Evolutionary conservation across 129 eudicot genomes (phyloP).

Genomic region (Flaveria bidentis): DNA sequence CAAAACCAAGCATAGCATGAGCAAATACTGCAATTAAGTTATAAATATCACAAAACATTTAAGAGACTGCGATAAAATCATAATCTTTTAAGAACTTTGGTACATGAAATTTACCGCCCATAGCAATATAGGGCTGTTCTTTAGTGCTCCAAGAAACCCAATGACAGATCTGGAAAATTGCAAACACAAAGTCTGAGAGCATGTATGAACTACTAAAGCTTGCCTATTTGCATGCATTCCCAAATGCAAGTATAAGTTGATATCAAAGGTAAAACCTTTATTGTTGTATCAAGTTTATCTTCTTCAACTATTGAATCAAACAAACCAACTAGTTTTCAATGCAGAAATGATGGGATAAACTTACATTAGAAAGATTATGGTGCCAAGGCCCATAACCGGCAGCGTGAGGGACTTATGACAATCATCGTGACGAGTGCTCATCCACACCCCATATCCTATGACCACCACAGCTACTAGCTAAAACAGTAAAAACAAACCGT

Average conservation of each 20-base stretch:
- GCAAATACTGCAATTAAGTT: conserved; percentile 60
- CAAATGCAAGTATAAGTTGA: too few species aligned
- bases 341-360: conserved; percentile 18
- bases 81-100: not conserved
- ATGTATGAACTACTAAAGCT: too few species aligned
- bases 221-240: too few species aligned
- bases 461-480: conserved; percentile 76
- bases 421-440: conserved; percentile 74
- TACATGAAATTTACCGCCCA: conserved; percentile 62
- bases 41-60: conserved; percentile 10
- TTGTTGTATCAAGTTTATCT: not conserved
- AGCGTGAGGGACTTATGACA: conserved; percentile 79
- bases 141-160: conserved; percentile 88
- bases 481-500: conserved; percentile 22
- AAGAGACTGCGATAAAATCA: conserved; percentile 13
- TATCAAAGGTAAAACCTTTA: not conserved
- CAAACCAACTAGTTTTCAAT: not conserved
- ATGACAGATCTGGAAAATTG: conserved; percentile 61
- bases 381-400: conserved; percentile 79
- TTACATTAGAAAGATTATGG: conserved; percentile 64
- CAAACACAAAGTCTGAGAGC: conserved; percentile 12
- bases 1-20: conserved; percentile 72
- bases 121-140: conserved; percentile 75
- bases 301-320: not conserved
- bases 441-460: conserved; percentile 89